Evolutionary conservation across 345 rosid genomes (phyloP), one percentile per base, ranked within the genome.

Genomic region (Camelina hispida): DNA sequence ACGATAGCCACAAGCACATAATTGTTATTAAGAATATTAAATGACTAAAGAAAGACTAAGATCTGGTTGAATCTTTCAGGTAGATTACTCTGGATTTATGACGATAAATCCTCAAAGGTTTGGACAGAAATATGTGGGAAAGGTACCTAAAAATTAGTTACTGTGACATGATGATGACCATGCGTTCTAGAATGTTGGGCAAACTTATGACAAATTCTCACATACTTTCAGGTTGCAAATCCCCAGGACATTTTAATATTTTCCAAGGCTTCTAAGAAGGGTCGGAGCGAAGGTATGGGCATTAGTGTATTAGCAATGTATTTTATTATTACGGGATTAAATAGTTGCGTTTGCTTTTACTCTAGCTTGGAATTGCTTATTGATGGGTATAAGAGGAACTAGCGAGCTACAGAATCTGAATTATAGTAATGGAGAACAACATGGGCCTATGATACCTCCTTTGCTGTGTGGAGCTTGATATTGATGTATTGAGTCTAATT

Each of bases 41-140:
- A 65, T 64, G 47, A 58, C 32, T 59, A 35, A 38, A 47, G 43
- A 71, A 65, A 51, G 48, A 68, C 71, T 72, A 50, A 61, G 53
- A 74, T 62, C 28, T 8, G 46, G 44, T 73, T 76, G 22, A 68
- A 43, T 60, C 65, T 70, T 73, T 20, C 89, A 91, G 97, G 97
- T 91, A 54, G 99, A 95, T 77, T 95, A 95, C 85, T 92, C 99
- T 42, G 99, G 97, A 62, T 95, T 90, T 75, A 95, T 92, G 97
- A 95, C 99, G 35, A 90, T 95, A 83, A 95, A 95, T 87, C 97
- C 99, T 79, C 99, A 95, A 79, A 87, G 91, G 71, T 95, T 95
- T 85, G 99, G 99, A 75, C 99, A 95, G 79, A 95, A 95, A 77
- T 95, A 87, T 84, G 99, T 95, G 56, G 97, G 99, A 60, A 95